phyloP scores from a whole-genome alignment of 208 protist genomes.

The Acanthamoeba castellanii region DNA sequence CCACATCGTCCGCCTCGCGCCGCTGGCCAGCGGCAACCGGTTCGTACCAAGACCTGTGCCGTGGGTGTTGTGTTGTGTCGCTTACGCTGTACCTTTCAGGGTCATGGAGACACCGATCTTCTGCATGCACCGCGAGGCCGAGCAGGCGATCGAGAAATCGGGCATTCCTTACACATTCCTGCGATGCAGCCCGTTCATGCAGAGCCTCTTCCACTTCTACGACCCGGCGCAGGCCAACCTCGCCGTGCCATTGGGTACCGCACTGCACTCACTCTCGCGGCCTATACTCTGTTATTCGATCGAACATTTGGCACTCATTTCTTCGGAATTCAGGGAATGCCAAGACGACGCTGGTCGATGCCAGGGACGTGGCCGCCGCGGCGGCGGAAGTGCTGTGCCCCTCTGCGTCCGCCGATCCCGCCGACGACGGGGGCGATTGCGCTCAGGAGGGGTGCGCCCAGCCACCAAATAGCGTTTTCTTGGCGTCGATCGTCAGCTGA shows the following conservation, averaged over 20 bases:
- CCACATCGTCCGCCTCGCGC: not conserved
- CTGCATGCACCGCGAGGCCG: not conserved
- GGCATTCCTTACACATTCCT: slow-evolving; percentile 36
- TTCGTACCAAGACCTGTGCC: no score
- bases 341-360: slow-evolving; percentile 15
- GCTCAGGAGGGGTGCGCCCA: not conserved
- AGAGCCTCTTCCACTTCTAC: slow-evolving; percentile 36
- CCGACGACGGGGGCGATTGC: not conserved
- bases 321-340: not conserved
- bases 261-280: not conserved
- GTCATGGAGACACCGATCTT: not conserved
- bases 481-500: not conserved
- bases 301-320: no score
- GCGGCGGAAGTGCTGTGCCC: not conserved
- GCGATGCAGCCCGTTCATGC: slow-evolving; percentile 20
- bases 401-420: not conserved
- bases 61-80: no score
- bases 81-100: not conserved
- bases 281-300: not conserved
- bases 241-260: not conserved
- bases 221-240: not conserved
- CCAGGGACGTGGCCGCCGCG: not conserved
- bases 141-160: not conserved
- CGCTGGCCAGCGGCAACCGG: not conserved
- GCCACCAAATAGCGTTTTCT: not conserved